Evolutionary conservation across 257 asterid species (phyloP), one percentile per base, ranked within the genome.

Genomic region (Solanum sitiens): DNA sequence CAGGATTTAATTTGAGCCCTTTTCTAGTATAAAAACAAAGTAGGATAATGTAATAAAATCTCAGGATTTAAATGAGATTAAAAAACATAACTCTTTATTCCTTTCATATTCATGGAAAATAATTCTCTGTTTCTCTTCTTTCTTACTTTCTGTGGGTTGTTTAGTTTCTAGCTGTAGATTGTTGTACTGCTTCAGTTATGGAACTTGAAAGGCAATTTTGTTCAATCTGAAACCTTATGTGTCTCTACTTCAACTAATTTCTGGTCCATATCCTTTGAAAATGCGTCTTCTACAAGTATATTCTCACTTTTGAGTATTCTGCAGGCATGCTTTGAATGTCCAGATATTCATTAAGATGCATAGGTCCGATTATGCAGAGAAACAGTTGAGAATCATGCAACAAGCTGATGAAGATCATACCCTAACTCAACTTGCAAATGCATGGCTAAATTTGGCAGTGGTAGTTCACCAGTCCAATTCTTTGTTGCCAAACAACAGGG

Each of bases 321-420:
- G 92, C 93, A 97, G 99, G 94, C 94, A 94, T 88, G 99, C 99
- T 71, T 91, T 97, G 83, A 97, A 95, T 71, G 98, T 94, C 88
- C 99, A 97, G 86, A 95, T 97, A 68, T 94, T 94, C 89, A 95
- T 97, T 83, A 97, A 95, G 97, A 95, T 97, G 98, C 93, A 97
- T 88, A 93, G 99, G 85, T 95, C 98, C 47, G 99, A 97, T 93
- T 93, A 92, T 91, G 98, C 98, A 8, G 99, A 97, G 93, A 97
- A 97, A 88, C 99, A 97, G 86, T 87, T 97, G 93, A 95, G 96
- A 87, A 86, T 95, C 88, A 95, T 97, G 99, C 98, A 94, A 88
- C 98, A 94, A 88, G 91, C 93, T 47, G 99, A 97, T 86, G 99
- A 97, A 92, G 99, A 97, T 88, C 98, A 97, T 91, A 92, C 98